phyloP scores from a whole-genome alignment of 148 eudicot genomes.

The Rhododendron kiyosumense region DNA sequence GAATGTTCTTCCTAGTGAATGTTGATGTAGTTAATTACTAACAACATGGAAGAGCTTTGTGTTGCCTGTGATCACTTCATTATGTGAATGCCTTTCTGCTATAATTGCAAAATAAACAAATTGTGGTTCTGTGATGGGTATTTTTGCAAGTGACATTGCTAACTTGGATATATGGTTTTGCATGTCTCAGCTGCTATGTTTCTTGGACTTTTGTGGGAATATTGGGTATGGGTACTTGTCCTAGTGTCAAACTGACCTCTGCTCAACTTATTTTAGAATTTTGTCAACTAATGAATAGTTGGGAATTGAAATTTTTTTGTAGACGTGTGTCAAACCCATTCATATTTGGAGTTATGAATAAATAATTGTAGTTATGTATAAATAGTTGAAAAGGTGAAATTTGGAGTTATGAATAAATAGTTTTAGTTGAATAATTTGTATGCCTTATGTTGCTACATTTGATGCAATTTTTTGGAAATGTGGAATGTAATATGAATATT shows the following conservation, averaged over 20 bases:
- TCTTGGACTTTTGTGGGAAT: neutral
- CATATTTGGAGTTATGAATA: too few species aligned
- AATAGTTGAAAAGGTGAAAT: too few species aligned
- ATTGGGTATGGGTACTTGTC: neutral
- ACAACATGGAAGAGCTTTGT: neutral
- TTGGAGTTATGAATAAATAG: too few species aligned
- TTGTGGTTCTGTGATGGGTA: neutral
- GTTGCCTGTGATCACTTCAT: neutral
- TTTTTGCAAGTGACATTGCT: neutral
- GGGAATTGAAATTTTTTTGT: too few species aligned
- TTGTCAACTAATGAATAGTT: too few species aligned
- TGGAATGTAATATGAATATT: too few species aligned
- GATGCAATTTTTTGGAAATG: too few species aligned
- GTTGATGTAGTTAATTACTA: slow-evolving; percentile 15
- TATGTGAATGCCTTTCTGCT: neutral
- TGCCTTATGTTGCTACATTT: too few species aligned
- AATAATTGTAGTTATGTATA: too few species aligned
- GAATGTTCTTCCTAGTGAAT: slow-evolving; percentile 84
- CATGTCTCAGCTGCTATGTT: neutral
- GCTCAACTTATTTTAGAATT: neutral
- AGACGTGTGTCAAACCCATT: too few species aligned
- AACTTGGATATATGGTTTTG: neutral
- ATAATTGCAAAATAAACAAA: neutral
- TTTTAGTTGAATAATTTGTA: too few species aligned
- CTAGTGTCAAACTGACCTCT: neutral